Base-by-base conservation (phyloP, 2,329 filamentous ascomycete genomes). In the Lizonia empirigonia region DNA sequence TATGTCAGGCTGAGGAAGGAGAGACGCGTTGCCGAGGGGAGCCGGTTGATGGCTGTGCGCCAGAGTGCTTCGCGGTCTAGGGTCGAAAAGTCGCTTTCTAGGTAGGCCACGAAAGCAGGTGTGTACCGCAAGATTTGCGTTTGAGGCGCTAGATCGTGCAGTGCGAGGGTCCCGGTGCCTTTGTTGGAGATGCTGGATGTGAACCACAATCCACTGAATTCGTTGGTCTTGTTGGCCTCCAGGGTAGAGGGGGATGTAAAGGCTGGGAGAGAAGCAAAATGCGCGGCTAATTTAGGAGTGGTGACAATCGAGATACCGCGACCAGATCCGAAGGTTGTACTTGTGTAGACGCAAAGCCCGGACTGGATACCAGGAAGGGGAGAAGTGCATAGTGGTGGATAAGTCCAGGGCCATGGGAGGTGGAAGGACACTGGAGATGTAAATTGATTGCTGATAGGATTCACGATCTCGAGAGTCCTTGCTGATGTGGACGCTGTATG, bases 241-340 rank as follows among this genome's bases (percentile, higher is more conserved):
- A 65, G 48, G 4, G 40, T 45, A 5, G 50, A 44, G 1, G 59
- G 49, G 10, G 60, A 34, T 1, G 56, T 49, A 39, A 72, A 70
- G 4, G 64, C 58, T 0, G 68, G 64, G 1, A 72, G 49, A 0
- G 48, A 37, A 7, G 56, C 56, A 18, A 69, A 58, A 26, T 62
- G 22, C 3, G 41, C 34, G 2, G 70, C 68, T 23, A 72, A 35
- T 1, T 24, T 33, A 10, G 68, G 69, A 0, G 69, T 72, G 0
- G 70, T 73, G 40, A 73, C 64, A 6, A 73, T 62, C 0, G 70
- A 69, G 3, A 72, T 71, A 2, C 70, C 70, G 1, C 68, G 62
- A 7, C 63, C 64, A n/a, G 57, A 34, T 26, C 51, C 58, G 26
- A 71, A 71, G 1, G 63, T 58, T 1, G 53, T 38, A 30, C 56